phyloP scores from a whole-genome alignment of 2,329 filamentous ascomycete genomes.

The Aurifilum marmelostoma region DNA sequence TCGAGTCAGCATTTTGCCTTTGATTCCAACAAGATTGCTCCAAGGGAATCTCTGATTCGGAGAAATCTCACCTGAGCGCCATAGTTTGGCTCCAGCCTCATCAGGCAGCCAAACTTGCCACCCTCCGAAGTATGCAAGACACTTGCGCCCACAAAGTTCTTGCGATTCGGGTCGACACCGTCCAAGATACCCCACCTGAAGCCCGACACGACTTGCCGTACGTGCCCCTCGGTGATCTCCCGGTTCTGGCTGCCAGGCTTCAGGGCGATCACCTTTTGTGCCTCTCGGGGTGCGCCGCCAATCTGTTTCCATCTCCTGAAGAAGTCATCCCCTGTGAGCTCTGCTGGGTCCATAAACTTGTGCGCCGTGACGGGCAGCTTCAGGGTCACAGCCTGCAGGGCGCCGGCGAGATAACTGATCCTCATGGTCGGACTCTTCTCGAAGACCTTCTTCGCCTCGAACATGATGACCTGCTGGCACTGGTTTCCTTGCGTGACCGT shows the following conservation, averaged over 20 bases:
- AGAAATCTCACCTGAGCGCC: slow-evolving; percentile 74
- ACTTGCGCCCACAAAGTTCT: slow-evolving; percentile 91
- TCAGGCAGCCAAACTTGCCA: slow-evolving; percentile 91
- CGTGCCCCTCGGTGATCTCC: slow-evolving; percentile 71
- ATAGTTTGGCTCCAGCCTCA: slow-evolving; percentile 94
- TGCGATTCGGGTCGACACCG: slow-evolving; percentile 86
- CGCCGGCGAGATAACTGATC: slow-evolving; percentile 91
- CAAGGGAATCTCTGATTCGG: too few species aligned
- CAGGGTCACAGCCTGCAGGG: slow-evolving; percentile 87
- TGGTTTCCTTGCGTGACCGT: slow-evolving; percentile 75
- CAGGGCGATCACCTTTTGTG: slow-evolving; percentile 82
- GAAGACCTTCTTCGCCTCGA: slow-evolving; percentile 83
- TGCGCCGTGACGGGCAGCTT: slow-evolving; percentile 87
- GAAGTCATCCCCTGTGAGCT: slow-evolving; percentile 87
- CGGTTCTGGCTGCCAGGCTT: slow-evolving; percentile 56
- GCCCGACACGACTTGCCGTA: slow-evolving; percentile 74
- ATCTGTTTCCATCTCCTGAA: slow-evolving; percentile 99
- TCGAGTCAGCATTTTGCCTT: slow-evolving; percentile 30
- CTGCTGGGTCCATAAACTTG: slow-evolving; percentile 95
- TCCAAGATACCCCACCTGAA: slow-evolving; percentile 89
- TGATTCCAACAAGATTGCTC: background rate
- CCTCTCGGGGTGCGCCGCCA: slow-evolving; percentile 82
- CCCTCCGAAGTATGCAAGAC: slow-evolving; percentile 80
- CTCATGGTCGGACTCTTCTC: slow-evolving; percentile 85
- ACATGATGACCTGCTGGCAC: slow-evolving; percentile 92